Conservation (phyloP, 345 rosid genomes). For the Turnera subulata region DNA sequence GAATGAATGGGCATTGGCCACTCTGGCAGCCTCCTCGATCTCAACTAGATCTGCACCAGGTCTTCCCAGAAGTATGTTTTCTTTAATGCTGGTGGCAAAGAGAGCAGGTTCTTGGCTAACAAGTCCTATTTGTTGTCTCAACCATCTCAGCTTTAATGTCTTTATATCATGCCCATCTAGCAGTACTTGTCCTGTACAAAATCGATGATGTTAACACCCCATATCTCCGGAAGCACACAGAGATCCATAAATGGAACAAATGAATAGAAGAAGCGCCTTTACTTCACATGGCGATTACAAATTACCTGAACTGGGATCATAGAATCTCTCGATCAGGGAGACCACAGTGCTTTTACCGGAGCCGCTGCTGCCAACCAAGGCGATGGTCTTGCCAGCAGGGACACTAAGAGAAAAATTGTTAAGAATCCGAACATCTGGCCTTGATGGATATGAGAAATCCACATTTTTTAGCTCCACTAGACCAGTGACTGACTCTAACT, state of each 20-base stretch:
- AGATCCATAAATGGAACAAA: no score
- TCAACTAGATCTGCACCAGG: slow-evolving; percentile 75
- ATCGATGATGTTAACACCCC: no score
- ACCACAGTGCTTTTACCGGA: slow-evolving; percentile 98
- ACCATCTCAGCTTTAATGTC: slow-evolving; percentile 76
- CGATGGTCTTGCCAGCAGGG: slow-evolving; percentile 92
- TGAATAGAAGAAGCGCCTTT: no score
- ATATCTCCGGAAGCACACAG: no score
- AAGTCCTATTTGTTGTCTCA: slow-evolving; percentile 94
- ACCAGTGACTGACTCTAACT: slow-evolving; percentile 68
- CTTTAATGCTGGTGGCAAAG: slow-evolving; percentile 91
- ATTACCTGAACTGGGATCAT: slow-evolving; percentile 85
- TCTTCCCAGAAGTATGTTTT: slow-evolving; percentile 87
- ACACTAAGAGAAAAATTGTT: slow-evolving; percentile 73
- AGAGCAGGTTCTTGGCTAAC: slow-evolving; percentile 98
- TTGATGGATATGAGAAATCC: slow-evolving; percentile 85
- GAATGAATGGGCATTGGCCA: slow-evolving; percentile 95
- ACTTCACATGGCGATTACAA: no score
- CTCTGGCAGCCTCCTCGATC: slow-evolving; percentile 93
- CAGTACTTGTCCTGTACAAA: slow-evolving; percentile 70
- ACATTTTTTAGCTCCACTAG: slow-evolving; percentile 73
- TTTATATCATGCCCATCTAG: slow-evolving; percentile 86
- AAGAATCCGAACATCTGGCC: slow-evolving; percentile 74
- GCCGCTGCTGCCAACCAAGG: slow-evolving; percentile 97
- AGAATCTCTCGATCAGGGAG: slow-evolving; percentile 90